A percentile compares a stretch with the other conserved stretches of the same genome.
phyloP scores from a whole-genome alignment of 1,284 basidiomycete species.

The Puccinia triticina region DNA sequence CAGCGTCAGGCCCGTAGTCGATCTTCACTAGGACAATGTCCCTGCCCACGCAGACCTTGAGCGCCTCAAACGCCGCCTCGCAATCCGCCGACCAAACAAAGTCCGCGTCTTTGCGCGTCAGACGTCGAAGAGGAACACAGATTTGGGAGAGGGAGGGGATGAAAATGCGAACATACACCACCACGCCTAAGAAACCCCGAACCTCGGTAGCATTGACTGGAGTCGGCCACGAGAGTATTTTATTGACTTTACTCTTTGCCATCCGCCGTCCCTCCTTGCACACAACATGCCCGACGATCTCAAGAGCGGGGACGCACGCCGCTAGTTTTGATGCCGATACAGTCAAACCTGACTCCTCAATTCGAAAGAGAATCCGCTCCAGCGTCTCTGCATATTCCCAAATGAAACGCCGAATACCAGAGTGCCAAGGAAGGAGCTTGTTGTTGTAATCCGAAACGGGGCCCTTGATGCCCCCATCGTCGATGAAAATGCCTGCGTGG shows the following conservation, averaged over 20 bases:
- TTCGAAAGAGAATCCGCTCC: conserved; percentile 26
- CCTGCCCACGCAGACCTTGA: background rate
- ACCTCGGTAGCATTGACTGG: background rate
- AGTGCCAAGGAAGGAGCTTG: background rate
- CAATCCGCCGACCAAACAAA: background rate
- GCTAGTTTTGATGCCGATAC: conserved; percentile 22
- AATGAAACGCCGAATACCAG: conserved; percentile 2
- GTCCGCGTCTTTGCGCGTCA: background rate
- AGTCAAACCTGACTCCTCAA: conserved; percentile 37
- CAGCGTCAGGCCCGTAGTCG: background rate
- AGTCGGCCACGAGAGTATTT: background rate
- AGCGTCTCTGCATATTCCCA: conserved; percentile 32
- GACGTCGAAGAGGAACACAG: background rate
- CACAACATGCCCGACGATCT: conserved; percentile 43
- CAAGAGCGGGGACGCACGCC: conserved; percentile 15
- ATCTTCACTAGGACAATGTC: conserved; percentile 2
- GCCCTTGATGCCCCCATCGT: conserved; percentile 39
- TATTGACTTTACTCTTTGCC: conserved; percentile 3
- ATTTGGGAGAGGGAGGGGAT: background rate
- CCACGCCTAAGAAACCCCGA: background rate
- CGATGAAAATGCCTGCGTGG: conserved; percentile 25
- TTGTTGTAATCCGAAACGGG: background rate
- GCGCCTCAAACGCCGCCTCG: background rate
- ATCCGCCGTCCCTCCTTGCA: conserved; percentile 16
- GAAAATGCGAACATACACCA: background rate